phyloP scores from a whole-genome alignment of 179 eudicot species.

The Carnegiea gigantea region DNA sequence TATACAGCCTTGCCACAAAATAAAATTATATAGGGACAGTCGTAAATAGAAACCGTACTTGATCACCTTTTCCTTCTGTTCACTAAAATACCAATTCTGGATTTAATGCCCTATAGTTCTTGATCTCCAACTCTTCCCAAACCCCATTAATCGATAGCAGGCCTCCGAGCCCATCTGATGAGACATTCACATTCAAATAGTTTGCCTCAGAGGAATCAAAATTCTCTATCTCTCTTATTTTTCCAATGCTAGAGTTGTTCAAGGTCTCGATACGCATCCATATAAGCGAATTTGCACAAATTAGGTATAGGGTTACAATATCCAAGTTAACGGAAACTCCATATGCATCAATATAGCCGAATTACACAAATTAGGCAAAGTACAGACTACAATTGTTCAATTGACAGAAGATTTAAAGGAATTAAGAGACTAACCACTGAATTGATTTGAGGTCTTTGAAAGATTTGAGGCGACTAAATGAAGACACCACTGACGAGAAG shows the following conservation, averaged over 20 bases:
- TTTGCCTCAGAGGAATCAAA: slow-evolving; percentile 16
- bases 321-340: too few species aligned
- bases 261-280: slow-evolving; percentile 19
- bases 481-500: too few species aligned
- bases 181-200: slow-evolving; percentile 14
- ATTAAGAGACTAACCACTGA: too few species aligned
- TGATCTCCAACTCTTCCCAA: slow-evolving; percentile 53
- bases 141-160: slow-evolving; percentile 54
- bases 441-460: too few species aligned
- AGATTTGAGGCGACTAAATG: too few species aligned
- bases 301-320: too few species aligned
- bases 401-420: too few species aligned
- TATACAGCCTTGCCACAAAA: neutral
- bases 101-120: slow-evolving; percentile 49
- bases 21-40: neutral
- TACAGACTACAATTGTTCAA: too few species aligned
- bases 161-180: slow-evolving; percentile 35
- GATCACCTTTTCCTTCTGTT: slow-evolving; percentile 11
- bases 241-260: slow-evolving; percentile 30
- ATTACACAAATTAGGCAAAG: too few species aligned
- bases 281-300: too few species aligned
- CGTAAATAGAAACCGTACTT: neutral
- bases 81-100: slow-evolving; percentile 48
- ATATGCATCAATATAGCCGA: too few species aligned
- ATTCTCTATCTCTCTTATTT: slow-evolving; percentile 32